Percentiles rank a stretch among this genome's conserved stretches.
Evolutionary conservation across 2,329 filamentous ascomycete species (phyloP).

Genomic region (Fusarium multiceps): DNA sequence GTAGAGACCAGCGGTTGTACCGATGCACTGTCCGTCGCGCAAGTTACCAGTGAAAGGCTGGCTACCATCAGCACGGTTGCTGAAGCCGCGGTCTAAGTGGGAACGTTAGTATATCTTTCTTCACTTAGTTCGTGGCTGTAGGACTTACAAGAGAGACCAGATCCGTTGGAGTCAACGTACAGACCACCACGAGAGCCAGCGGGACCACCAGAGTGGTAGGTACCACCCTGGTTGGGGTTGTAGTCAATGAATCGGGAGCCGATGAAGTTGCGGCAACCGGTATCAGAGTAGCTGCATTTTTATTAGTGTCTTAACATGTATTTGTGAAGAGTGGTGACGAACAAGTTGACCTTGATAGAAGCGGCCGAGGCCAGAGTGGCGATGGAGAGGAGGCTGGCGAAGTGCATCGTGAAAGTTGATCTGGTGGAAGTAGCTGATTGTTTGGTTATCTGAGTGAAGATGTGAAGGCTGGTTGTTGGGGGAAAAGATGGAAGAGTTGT

Average conservation of each 20-base stretch:
- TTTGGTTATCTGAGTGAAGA: neutral
- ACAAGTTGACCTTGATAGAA: slow-evolving; percentile 16
- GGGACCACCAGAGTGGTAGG: neutral
- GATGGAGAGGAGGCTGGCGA: neutral
- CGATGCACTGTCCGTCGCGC: slow-evolving; percentile 7
- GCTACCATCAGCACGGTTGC: neutral
- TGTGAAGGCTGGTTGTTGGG: neutral
- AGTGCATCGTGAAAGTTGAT: neutral
- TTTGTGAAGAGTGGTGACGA: accelerated
- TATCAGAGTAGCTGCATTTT: neutral
- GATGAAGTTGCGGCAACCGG: slow-evolving; percentile 11
- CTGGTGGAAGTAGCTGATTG: accelerated
- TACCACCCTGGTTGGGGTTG: slow-evolving; percentile 3
- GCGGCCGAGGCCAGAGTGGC: neutral
- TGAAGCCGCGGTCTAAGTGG: neutral
- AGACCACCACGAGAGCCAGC: slow-evolving; percentile 5
- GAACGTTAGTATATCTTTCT: accelerated
- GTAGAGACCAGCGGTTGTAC: neutral
- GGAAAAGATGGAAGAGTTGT: accelerated
- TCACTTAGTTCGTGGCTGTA: accelerated
- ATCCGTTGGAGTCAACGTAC: slow-evolving; percentile 3
- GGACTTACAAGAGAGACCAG: neutral
- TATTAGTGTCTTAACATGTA: accelerated
- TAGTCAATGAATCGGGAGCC: slow-evolving; percentile 12
- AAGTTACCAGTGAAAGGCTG: slow-evolving; percentile 4